Evolutionary conservation across 2,329 filamentous ascomycete genomes (phyloP), one percentile per base, ranked within the genome.

Genomic region (Stagonosporopsis tanaceti): DNA sequence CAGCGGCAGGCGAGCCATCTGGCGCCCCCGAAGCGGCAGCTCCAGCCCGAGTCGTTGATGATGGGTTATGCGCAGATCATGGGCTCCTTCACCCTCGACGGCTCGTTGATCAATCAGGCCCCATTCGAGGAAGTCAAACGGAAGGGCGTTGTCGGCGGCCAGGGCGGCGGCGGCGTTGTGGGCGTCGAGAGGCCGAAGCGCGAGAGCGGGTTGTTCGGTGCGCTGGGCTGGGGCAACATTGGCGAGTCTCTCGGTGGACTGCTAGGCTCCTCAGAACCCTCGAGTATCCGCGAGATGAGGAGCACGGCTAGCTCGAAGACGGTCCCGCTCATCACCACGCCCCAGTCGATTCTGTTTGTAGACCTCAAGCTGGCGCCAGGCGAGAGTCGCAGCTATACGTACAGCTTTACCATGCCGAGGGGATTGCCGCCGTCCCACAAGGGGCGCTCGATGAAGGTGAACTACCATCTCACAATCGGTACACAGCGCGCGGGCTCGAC

Each of bases 31-130:
- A 66, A 58, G 6, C 63, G 55, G n/a, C 67, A 67, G 25, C 70
- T 67, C 61, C 66, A 69, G 81, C 87, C 91, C 0, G 93, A 98
- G 73, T 89, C 89, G 1, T 79, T 99, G 51, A 96, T 99, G 87
- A 99, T 99, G 95, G 95, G 93, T 0, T 99, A 96, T 77, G 94
- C 92, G 2, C 95, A 99, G 68, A 87, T 98, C 2, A 91, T 92
- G 76, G 95, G 95, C 4, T 93, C 91, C 0, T 99, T 99, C 67
- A 92, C 88, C 0, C 79, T 99, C 6, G 95, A 99, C 71, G 93
- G 93, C 0, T 97, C 95, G 1, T 80, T 99, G 22, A 88, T 99
- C 58, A 94, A 96, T 68, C 88, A 96, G 37, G 87, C 87, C 0
- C 91, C 91, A 0, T 99, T 99, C 68, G 95, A 99, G 72, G 92